A percentile compares a stretch with the other conserved stretches of the same genome.
Conservation (phyloP, 352 stramenopile genomes). For the Phytophthora melonis region DNA sequence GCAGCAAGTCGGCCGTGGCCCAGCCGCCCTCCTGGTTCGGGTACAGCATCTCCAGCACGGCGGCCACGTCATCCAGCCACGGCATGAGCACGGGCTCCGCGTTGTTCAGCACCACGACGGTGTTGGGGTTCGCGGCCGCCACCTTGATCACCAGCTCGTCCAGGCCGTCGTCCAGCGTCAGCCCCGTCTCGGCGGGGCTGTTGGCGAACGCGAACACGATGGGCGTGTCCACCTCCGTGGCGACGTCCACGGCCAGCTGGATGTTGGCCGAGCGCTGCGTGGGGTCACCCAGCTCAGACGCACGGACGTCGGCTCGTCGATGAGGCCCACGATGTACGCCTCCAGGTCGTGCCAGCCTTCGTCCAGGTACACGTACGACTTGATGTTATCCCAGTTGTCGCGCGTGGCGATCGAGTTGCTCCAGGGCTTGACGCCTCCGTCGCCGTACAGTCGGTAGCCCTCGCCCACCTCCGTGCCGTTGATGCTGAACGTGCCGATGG, state of each 20-base stretch:
- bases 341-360: conserved; percentile 40
- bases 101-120: conserved; percentile 46
- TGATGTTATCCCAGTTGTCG: conserved; percentile 47
- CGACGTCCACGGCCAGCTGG: conserved; percentile 42
- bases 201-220: conserved; percentile 48
- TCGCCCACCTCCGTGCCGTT: conserved; percentile 30
- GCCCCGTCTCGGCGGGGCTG: conserved; percentile 30
- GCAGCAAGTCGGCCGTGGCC: conserved; percentile 38
- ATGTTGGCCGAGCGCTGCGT: conserved; percentile 43
- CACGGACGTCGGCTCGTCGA: conserved; percentile 41
- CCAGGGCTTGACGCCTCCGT: conserved; percentile 41
- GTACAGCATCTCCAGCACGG: conserved; percentile 47
- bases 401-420: conserved; percentile 44
- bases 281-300: conserved; percentile 42
- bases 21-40: conserved; percentile 34
- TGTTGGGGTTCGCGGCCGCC: conserved; percentile 44
- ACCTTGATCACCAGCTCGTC: conserved; percentile 40
- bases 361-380: conserved; percentile 41
- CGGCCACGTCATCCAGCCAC: conserved; percentile 39
- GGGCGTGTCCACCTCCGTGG: conserved; percentile 38
- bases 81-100: conserved; percentile 34
- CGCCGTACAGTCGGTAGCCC: conserved; percentile 38
- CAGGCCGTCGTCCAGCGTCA: conserved; percentile 42
- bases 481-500: conserved; percentile 32
- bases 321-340: conserved; percentile 33